Base-by-base conservation (phyloP, 2,329 filamentous ascomycete species). In the Cryphonectria japonica region DNA sequence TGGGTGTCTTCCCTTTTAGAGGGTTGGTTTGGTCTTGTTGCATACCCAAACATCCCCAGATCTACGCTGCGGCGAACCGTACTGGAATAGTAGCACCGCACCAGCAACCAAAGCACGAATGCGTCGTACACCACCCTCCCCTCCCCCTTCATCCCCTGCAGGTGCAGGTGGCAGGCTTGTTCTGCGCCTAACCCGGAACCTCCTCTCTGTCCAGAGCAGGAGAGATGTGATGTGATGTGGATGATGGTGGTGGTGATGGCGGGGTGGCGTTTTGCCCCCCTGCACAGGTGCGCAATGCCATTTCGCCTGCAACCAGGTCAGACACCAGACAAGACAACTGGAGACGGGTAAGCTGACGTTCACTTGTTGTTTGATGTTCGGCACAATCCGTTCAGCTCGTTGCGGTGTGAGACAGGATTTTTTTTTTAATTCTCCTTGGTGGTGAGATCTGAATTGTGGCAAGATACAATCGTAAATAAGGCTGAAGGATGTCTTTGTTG, bases 381-480 rank as follows among this genome's bases (percentile, higher is more conserved):
- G 52, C 52, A 57, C 52, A 57, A 57, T 29, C n/a, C 29, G 29
- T 59, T 32, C 54, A 32, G 54, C 29, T 59, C 9, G 29, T 59
- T 59, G 54, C 54, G 54, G 54, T 59, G 54, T 59, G 54, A 59
- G 54, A 59, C 54, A 19, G 54, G 54, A 59, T 34, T 59, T 59
- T 59, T 34, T 34, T 26, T n/a, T n/a, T n/a, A 26, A 59, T 34
- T 59, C 54, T 59, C 54, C n/a, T 32, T 22, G 9, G 46, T 59
- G 29, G 29, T 59, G 54, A 32, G 54, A 59, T 59, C 29, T 32
- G 26, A 8, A 59, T 32, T 29, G 54, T 59, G 29, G 54, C 54
- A 16, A 8, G 26, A 34, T 32, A 8, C 54, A 19, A 29, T 16
- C 26, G 54, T 5, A 32, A 32, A 32, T 59, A 59, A 59, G 54